Evolutionary conservation across 169 alveolate species (phyloP).

Genomic region (Plasmodium knowlesi): DNA sequence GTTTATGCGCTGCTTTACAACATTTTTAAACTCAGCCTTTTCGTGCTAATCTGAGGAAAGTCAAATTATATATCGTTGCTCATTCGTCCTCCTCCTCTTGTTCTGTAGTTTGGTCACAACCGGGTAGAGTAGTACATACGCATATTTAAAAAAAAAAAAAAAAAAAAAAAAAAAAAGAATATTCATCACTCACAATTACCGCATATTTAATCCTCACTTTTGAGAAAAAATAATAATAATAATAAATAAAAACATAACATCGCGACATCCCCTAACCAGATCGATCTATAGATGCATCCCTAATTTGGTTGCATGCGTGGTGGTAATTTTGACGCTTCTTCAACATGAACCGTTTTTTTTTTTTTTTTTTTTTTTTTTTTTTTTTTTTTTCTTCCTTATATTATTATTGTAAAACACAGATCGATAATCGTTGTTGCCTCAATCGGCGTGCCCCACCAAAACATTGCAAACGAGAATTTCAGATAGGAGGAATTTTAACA

Average conservation of each 20-base stretch:
- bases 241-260: background rate
- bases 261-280: background rate
- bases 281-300: background rate
- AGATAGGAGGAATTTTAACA: too few species aligned
- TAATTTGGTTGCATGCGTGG: background rate
- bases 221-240: background rate
- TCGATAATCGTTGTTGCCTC: too few species aligned
- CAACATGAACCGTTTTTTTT: background rate
- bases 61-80: background rate
- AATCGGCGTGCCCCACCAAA: too few species aligned
- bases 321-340: background rate
- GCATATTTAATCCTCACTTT: background rate
- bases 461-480: too few species aligned
- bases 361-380: too few species aligned
- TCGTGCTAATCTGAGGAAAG: background rate
- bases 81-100: background rate
- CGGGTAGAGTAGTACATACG: background rate
- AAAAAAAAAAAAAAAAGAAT: background rate
- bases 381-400: too few species aligned
- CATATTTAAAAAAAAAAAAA: background rate
- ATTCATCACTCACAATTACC: background rate
- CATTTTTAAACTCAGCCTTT: background rate
- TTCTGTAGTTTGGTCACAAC: background rate
- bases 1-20: background rate
- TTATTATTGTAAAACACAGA: too few species aligned